A percentile compares a stretch with the other conserved stretches of the same genome.
Conservation (phyloP, 306 rosid species). For the Cucumis sativus region Cucumber_9930_V3 NC_026657.2:36095001-36095500, state of each 20-base stretch:
- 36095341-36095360: not conserved
- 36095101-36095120: not conserved
- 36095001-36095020: not conserved
- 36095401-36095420: not conserved
- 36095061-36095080: not conserved
- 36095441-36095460: too few relatives aligned
- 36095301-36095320: not conserved
- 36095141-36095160: not conserved
- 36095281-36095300: not conserved
- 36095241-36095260: not conserved
- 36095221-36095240: not conserved
- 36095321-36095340: not conserved
- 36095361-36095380: not conserved
- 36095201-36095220: not conserved
- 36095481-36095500: too few relatives aligned
- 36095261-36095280: not conserved
- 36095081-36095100: not conserved
- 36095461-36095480: too few relatives aligned
- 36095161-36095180: not conserved
- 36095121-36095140: not conserved
- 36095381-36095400: not conserved
- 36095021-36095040: not conserved
- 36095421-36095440: too few relatives aligned
- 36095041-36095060: not conserved
- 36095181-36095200: not conserved